Percentiles rank a stretch among this genome's conserved stretches.
phyloP scores from a whole-genome alignment of 148 eudicot genomes.

The Dysphania ambrosioides region DNA sequence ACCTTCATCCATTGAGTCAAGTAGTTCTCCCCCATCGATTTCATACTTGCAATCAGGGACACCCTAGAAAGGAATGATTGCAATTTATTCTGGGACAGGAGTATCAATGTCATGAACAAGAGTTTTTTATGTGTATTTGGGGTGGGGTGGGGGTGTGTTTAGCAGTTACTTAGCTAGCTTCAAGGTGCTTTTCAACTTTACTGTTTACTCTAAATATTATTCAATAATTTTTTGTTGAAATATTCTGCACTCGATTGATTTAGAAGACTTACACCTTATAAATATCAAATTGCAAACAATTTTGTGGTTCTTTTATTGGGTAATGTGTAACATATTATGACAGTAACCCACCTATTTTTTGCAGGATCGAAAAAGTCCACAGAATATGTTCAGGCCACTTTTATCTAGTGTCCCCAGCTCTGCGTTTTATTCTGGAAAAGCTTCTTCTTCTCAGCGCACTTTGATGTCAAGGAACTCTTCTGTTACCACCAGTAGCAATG shows the following conservation, averaged over 20 bases:
- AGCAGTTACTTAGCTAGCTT: neutral
- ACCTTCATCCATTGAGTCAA: no score
- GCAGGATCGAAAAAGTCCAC: conserved; percentile 71
- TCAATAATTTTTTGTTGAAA: neutral
- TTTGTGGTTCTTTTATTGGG: neutral
- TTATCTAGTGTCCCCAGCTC: conserved; percentile 93
- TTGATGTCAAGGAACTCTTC: conserved; percentile 76
- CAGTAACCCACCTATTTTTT: conserved; percentile 15
- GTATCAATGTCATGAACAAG: neutral
- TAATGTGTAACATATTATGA: neutral
- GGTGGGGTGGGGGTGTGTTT: no score
- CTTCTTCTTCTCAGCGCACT: conserved; percentile 44
- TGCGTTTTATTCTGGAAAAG: conserved; percentile 67
- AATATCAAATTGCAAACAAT: neutral
- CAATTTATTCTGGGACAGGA: neutral
- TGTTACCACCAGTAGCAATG: conserved; percentile 83
- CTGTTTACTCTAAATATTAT: no score
- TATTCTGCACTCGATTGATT: neutral
- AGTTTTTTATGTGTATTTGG: neutral
- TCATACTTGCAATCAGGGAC: no score
- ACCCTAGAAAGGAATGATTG: neutral
- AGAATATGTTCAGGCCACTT: conserved; percentile 96
- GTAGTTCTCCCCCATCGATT: no score
- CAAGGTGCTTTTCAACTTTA: neutral
- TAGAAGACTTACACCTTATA: neutral